phyloP scores from a whole-genome alignment of 371 early-diverging fungal genomes.

The Rhizopus sp. region DNA sequence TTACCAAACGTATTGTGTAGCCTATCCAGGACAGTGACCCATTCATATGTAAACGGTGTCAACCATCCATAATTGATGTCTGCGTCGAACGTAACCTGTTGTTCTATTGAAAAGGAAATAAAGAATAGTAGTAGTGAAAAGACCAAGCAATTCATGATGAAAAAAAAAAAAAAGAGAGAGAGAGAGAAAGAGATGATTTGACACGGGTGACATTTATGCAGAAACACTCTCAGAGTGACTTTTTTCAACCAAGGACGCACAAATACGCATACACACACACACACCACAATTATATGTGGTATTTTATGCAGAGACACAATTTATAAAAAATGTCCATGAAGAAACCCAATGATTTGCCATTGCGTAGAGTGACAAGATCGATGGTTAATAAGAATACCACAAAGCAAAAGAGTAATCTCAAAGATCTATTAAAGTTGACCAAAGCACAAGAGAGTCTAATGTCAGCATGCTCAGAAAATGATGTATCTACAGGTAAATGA shows the following conservation, averaged over 20 bases:
- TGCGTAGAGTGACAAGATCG: neutral
- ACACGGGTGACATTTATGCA: no score
- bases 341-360: conserved; percentile 24
- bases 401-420: conserved; percentile 17
- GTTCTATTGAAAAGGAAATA: neutral
- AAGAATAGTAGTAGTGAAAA: neutral
- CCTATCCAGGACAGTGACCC: conserved; percentile 50
- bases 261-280: no score
- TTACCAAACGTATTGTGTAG: conserved; percentile 50
- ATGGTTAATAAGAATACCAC: conserved; percentile 8
- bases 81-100: neutral
- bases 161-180: neutral
- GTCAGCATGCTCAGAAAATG: conserved; percentile 42
- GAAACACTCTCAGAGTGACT: no score
- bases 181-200: neutral
- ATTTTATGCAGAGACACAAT: no score
- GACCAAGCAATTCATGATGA: neutral
- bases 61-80: neutral
- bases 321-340: conserved; percentile 20
- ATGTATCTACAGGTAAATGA: conserved; percentile 40
- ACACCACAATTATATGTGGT: no score
- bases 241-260: no score
- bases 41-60: conserved; percentile 47
- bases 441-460: conserved; percentile 44
- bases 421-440: conserved; percentile 35